These are phyloP conservation scores for Neofusicoccum cordaticola DNA, from an alignment of 2,329 filamentous ascomycete species.

Conservation along the genomic window DNA sequence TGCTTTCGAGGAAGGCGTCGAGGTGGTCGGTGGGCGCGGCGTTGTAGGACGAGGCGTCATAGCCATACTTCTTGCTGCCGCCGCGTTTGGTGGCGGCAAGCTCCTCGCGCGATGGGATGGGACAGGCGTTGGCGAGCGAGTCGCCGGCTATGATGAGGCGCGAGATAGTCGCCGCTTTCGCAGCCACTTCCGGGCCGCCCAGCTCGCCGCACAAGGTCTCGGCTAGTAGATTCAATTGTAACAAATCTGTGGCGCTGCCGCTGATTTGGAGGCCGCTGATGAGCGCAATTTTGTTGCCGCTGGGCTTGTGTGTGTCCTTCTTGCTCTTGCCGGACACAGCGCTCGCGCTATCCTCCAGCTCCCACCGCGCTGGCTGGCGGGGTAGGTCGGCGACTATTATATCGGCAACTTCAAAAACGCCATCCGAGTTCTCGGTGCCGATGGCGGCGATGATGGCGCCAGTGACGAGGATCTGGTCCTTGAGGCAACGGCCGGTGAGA, in stretches of 20 bases:
- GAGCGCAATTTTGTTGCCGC: slow-evolving; percentile 72
- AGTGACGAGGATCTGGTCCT: slow-evolving; percentile 73
- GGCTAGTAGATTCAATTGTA: slow-evolving; percentile 73
- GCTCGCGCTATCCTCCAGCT: slow-evolving; percentile 53
- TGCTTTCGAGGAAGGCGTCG: slow-evolving; percentile 74
- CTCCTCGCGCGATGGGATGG: slow-evolving; percentile 47
- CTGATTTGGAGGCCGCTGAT: slow-evolving; percentile 86
- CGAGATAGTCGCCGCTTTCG: slow-evolving; percentile 62
- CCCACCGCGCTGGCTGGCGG: slow-evolving; percentile 78
- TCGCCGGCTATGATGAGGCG: slow-evolving; percentile 90
- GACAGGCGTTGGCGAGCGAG: slow-evolving; percentile 61
- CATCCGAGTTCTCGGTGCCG: slow-evolving; percentile 88
- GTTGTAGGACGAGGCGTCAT: slow-evolving; percentile 87
- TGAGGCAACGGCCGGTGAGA: slow-evolving; percentile 69
- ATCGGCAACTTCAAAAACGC: slow-evolving; percentile 89
- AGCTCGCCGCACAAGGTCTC: slow-evolving; percentile 89
- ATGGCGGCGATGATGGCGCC: slow-evolving; percentile 93
- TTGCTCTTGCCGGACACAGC: background rate
- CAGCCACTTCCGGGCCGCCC: slow-evolving; percentile 59
- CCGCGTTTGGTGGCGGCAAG: slow-evolving; percentile 45
- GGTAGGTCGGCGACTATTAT: slow-evolving; percentile 84
- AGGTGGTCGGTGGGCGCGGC: slow-evolving; percentile 77
- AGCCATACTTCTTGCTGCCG: slow-evolving; percentile 80
- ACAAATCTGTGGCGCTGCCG: slow-evolving; percentile 68
- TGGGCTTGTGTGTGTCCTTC: slow-evolving; percentile 31